Evolutionary conservation across 2,329 filamentous ascomycete species (phyloP), one percentile per base, ranked within the genome.

Genomic region (Xylariales sp.): DNA sequence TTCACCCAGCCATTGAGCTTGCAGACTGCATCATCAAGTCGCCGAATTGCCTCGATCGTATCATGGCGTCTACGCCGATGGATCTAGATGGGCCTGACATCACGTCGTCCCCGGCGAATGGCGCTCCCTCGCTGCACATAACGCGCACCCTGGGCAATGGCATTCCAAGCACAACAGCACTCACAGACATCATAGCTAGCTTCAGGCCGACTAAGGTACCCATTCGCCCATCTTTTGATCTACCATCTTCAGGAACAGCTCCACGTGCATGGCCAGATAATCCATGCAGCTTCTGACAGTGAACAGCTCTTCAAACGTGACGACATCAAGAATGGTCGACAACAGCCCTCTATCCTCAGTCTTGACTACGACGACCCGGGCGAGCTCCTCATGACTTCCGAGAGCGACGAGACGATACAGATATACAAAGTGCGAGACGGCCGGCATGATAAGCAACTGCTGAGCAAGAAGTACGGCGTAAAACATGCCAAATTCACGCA

Each of bases 311-410:
- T 86, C 51, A 71, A 70, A 33, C 73, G 78, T 44, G 71, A 80
- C 31, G 74, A 78, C 46, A 51, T 70, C 29, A 77, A 75, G 52
- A 73, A 75, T 34, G 65, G 64, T 43, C 66, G 68, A 44, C 63
- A 71, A 8, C 69, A 73, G 38, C 79, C 82, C 4, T 74, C 82
- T 50, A 80, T 96, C 45, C 85, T 93, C 7, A 97, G 91, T 2
- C 79, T 98, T 54, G 91, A 98, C 69, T 98, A 95, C 60, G 90
- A 97, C 63, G 90, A 97, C 67, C 85, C 87, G 31, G 93, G 93
- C 62, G 89, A 96, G 63, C 86, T 91, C 37, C 78, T 94, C 45
- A 88, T 98, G 65, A 87, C 90, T 0, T 88, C 89, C 5, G 87
- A 90, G 51, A 89, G 88, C 68, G 93, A 98, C 63, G 90, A 96